phyloP scores from a whole-genome alignment of 2,329 filamentous ascomycete genomes.

The Aureobasidium sp. region DNA sequence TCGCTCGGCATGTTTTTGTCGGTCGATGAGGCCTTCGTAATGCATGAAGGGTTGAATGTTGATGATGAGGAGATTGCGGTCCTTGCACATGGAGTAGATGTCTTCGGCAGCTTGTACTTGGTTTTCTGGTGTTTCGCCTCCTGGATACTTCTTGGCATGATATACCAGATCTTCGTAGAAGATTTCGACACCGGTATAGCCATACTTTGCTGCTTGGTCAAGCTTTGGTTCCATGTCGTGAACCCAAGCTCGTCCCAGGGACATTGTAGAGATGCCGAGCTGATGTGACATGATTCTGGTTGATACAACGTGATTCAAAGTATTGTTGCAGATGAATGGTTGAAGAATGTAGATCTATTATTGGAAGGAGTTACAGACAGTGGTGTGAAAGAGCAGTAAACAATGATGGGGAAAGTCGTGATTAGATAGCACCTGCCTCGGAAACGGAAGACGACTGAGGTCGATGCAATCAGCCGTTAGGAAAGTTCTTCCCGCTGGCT shows the following conservation, averaged over 20 bases:
- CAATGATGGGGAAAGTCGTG: neutral
- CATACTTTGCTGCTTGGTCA: slow-evolving; percentile 54
- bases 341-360: neutral
- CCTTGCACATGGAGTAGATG: slow-evolving; percentile 49
- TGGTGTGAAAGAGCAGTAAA: neutral
- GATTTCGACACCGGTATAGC: slow-evolving; percentile 62
- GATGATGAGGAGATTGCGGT: slow-evolving; percentile 49
- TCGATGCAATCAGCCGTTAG: neutral
- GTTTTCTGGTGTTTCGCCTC: slow-evolving; percentile 38
- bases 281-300: slow-evolving; percentile 39
- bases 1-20: slow-evolving; percentile 47
- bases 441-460: neutral
- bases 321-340: too few relatives aligned
- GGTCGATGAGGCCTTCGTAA: slow-evolving; percentile 64
- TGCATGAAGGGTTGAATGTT: slow-evolving; percentile 70
- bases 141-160: slow-evolving; percentile 42
- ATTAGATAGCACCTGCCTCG: neutral
- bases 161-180: slow-evolving; percentile 68
- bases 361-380: neutral
- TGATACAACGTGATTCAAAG: neutral
- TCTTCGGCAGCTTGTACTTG: slow-evolving; percentile 47
- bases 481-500: neutral
- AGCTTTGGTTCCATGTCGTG: slow-evolving; percentile 61
- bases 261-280: slow-evolving; percentile 67
- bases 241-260: slow-evolving; percentile 62